Percentiles rank a stretch among this genome's conserved stretches.
Conservation (phyloP, 768 basidiomycete species). For the Tylopilus balloui region DNA sequence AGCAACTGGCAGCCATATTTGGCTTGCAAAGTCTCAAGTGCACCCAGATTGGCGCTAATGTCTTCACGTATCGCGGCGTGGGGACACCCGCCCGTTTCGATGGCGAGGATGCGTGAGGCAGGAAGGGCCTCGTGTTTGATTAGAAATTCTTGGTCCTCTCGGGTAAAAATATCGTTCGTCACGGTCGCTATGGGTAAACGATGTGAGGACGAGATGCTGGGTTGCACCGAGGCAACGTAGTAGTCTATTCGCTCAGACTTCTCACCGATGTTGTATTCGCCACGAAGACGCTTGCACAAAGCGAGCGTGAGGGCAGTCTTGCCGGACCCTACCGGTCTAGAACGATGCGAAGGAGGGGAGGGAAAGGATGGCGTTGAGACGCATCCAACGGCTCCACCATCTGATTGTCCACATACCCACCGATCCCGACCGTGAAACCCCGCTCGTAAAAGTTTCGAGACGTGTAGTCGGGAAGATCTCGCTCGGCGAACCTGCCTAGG, state of each 20-base stretch:
- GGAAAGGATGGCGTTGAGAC: neutral
- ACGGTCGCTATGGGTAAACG: slow-evolving; percentile 63
- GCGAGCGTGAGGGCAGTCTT: slow-evolving; percentile 94
- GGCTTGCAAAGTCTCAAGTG: slow-evolving; percentile 89
- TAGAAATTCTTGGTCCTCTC: slow-evolving; percentile 96
- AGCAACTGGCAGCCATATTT: slow-evolving; percentile 87
- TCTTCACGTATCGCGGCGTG: slow-evolving; percentile 98
- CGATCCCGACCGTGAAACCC: slow-evolving; percentile 97
- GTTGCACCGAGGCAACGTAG: neutral
- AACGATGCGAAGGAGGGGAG: slow-evolving; percentile 1
- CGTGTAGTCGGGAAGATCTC: slow-evolving; percentile 88
- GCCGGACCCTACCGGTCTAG: slow-evolving; percentile 93
- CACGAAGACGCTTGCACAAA: slow-evolving; percentile 76
- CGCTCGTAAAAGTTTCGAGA: slow-evolving; percentile 83
- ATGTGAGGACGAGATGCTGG: slow-evolving; percentile 8
- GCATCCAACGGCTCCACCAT: neutral
- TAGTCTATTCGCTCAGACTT: neutral
- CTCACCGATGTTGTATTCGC: slow-evolving; percentile 87
- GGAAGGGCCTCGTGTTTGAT: slow-evolving; percentile 90
- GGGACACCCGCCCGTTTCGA: slow-evolving; percentile 97
- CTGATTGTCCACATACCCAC: slow-evolving; percentile 62
- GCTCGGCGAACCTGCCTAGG: slow-evolving; percentile 84
- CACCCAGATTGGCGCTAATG: slow-evolving; percentile 95
- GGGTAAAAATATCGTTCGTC: slow-evolving; percentile 99
- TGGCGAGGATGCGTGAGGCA: slow-evolving; percentile 81